A percentile compares a stretch with the other conserved stretches of the same genome.
These are phyloP conservation scores for Hymenoscyphus repandus DNA, from an alignment of 2,329 filamentous ascomycete genomes.

Conservation along the genomic window DNA sequence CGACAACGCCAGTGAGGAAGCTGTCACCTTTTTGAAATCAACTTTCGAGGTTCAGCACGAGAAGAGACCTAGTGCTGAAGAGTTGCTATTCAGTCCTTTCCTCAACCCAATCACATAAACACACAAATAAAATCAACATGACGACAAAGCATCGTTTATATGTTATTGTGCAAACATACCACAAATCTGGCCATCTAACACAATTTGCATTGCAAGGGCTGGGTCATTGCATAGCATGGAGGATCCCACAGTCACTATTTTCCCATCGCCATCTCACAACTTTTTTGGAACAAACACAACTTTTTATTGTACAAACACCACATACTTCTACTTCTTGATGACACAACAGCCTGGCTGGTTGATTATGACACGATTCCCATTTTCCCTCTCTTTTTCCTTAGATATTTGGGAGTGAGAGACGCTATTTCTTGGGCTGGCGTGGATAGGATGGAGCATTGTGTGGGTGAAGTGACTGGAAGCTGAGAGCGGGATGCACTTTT, in stretches of 20 bases:
- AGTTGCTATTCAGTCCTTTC: conserved; percentile 80
- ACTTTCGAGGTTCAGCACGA: conserved; percentile 97
- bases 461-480: neutral
- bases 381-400: too few species aligned
- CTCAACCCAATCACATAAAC: conserved; percentile 61
- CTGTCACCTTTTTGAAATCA: conserved; percentile 73
- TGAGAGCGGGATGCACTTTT: neutral
- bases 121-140: neutral
- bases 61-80: conserved; percentile 84
- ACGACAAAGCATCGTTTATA: neutral
- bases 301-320: neutral
- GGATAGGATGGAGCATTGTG: neutral
- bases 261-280: neutral
- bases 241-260: neutral
- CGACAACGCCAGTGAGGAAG: conserved; percentile 78
- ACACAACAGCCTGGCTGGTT: too few species aligned
- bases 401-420: neutral
- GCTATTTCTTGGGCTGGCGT: neutral
- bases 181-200: neutral
- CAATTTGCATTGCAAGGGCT: neutral
- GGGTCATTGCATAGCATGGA: neutral
- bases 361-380: too few species aligned
- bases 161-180: neutral
- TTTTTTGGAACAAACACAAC: neutral
- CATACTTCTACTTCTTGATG: neutral